A percentile compares a stretch with the other conserved stretches of the same genome.
These are phyloP conservation scores for Mucor racemosus DNA, from an alignment of 371 early-diverging fungal species.

Conservation along the genomic window DNA sequence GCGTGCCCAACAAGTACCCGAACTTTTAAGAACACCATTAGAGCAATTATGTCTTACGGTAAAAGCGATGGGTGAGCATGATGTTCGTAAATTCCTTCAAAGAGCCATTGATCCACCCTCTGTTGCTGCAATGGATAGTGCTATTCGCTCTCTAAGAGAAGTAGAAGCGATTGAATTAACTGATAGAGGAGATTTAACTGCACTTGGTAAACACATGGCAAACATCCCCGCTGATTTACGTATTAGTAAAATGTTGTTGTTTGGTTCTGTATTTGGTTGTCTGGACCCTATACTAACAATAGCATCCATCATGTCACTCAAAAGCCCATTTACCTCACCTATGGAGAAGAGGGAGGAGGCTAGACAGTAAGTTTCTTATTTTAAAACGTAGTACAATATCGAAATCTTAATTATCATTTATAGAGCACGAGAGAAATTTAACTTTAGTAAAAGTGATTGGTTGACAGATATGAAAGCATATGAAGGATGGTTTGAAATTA, in stretches of 20 bases:
- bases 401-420: background rate
- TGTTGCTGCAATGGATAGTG: constrained; percentile 60
- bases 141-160: constrained; percentile 60
- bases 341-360: constrained; percentile 73
- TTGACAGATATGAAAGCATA: constrained; percentile 71
- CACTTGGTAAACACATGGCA: constrained; percentile 89
- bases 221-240: constrained; percentile 89
- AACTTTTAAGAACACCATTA: constrained; percentile 80
- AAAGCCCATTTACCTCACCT: constrained; percentile 71
- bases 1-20: constrained; percentile 74
- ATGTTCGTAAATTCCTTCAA: constrained; percentile 63
- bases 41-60: constrained; percentile 82
- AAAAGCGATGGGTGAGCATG: constrained; percentile 72
- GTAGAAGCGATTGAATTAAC: constrained; percentile 63
- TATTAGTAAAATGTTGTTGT: constrained; percentile 87
- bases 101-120: constrained; percentile 81
- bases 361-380: constrained; percentile 30
- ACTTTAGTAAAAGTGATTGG: constrained; percentile 69
- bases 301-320: constrained; percentile 78
- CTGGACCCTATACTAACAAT: constrained; percentile 82
- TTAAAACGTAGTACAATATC: background rate
- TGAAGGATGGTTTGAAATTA: constrained; percentile 61
- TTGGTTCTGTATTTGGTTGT: constrained; percentile 81
- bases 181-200: constrained; percentile 69
- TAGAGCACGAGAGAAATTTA: constrained; percentile 60